Conservation (phyloP, 2,329 filamentous ascomycete genomes). For the Fusarium sp. region DNA sequence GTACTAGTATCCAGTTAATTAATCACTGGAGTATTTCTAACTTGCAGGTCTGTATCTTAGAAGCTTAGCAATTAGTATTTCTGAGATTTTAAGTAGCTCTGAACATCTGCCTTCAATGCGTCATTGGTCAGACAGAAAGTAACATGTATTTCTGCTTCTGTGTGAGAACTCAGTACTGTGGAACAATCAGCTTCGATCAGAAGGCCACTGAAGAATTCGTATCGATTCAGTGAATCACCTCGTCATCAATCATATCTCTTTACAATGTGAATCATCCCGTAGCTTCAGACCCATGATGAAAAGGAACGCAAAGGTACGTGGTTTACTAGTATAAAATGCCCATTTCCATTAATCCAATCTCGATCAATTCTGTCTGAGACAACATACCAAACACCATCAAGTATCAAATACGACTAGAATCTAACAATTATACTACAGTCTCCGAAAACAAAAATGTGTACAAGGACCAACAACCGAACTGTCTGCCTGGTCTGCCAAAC, state of each 20-base stretch:
- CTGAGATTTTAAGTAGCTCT: too few species aligned
- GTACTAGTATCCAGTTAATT: too few species aligned
- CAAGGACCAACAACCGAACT: background rate
- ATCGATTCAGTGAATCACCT: background rate
- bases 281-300: background rate
- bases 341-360: background rate
- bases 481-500: background rate
- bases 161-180: background rate
- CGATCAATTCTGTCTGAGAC: accelerated
- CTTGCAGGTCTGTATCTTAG: too few species aligned
- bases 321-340: background rate
- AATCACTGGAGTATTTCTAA: too few species aligned
- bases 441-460: background rate
- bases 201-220: accelerated
- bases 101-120: background rate
- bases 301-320: background rate
- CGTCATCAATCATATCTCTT: background rate
- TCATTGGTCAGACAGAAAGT: background rate
- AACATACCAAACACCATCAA: background rate
- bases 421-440: background rate
- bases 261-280: background rate
- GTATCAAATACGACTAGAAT: accelerated
- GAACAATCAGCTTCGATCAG: background rate
- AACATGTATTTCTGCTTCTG: background rate
- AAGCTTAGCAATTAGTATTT: too few species aligned